Percentiles rank a stretch among this genome's conserved stretches.
phyloP scores from a whole-genome alignment of 2,329 filamentous ascomycete genomes.

The Juglanconis sp. region DNA sequence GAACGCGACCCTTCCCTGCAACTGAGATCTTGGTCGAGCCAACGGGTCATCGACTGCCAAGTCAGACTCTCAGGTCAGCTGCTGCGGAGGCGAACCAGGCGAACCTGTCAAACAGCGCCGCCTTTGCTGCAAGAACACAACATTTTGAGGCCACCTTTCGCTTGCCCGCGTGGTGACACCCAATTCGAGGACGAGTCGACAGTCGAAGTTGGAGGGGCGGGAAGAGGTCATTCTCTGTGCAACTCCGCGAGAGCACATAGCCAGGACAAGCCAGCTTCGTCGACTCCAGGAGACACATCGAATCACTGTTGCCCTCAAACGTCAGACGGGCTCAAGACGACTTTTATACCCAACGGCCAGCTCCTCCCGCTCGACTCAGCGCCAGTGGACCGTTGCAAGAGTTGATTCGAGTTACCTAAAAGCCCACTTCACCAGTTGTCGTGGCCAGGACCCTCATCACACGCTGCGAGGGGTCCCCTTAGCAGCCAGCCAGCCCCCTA shows the following conservation, averaged over 20 bases:
- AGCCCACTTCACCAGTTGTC: slow-evolving; percentile 15
- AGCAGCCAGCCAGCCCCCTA: not conserved
- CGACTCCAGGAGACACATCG: slow-evolving; percentile 3
- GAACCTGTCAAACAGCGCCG: slow-evolving; percentile 7
- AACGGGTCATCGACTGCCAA: slow-evolving; percentile 13
- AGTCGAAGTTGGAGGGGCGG: slow-evolving; percentile 9
- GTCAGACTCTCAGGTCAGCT: slow-evolving; percentile 12
- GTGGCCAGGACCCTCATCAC: slow-evolving; percentile 7
- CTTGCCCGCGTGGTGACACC: slow-evolving; percentile 5
- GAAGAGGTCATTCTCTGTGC: slow-evolving; percentile 3
- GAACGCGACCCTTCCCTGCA: not conserved
- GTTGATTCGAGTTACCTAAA: slow-evolving; percentile 19
- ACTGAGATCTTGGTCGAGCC: slow-evolving; percentile 10
- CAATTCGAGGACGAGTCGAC: slow-evolving; percentile 3
- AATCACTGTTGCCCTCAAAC: not conserved
- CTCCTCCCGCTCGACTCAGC: slow-evolving; percentile 16
- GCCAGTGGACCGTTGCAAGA: slow-evolving; percentile 13
- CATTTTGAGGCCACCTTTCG: slow-evolving; percentile 8
- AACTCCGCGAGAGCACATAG: slow-evolving; percentile 1
- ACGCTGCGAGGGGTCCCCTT: slow-evolving; percentile 6
- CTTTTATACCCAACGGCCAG: slow-evolving; percentile 16
- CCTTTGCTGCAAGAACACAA: slow-evolving; percentile 6
- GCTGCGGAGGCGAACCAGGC: slow-evolving; percentile 12
- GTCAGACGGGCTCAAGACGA: slow-evolving; percentile 14
- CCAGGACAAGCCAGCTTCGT: not conserved